Percentiles rank a stretch among this genome's conserved stretches.
Evolutionary conservation across 306 rosid genomes (phyloP).

Genomic region (Cucurbita ficifolia): DNA sequence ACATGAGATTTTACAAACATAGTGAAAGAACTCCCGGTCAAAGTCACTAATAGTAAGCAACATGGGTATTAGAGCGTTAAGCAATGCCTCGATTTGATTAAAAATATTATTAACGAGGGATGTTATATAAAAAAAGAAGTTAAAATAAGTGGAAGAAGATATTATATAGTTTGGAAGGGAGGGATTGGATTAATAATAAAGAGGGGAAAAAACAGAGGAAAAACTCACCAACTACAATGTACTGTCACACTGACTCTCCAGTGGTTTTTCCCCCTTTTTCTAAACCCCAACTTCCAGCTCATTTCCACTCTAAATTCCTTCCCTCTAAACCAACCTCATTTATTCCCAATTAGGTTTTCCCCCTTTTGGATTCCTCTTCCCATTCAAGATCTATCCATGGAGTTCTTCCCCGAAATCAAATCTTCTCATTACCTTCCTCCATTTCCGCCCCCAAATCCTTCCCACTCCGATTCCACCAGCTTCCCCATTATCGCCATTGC

Average conservation of each 20-base stretch:
- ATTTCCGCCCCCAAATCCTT: constrained; percentile 27
- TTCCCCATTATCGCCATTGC: constrained; percentile 92
- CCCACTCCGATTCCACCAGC: constrained; percentile 30
- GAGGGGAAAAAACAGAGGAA: background rate
- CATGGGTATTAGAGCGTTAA: no score
- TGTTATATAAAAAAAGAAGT: no score
- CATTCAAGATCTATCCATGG: no score
- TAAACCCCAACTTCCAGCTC: background rate
- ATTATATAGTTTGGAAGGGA: background rate
- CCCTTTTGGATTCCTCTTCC: constrained; percentile 34
- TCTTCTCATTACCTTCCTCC: constrained; percentile 35
- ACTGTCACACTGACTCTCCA: constrained; percentile 4
- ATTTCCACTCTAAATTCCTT: background rate
- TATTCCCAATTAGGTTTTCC: background rate
- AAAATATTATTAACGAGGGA: no score
- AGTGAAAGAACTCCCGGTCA: no score
- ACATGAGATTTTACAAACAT: no score
- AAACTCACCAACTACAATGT: constrained; percentile 6
- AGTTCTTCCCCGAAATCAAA: constrained; percentile 20
- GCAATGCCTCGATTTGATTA: no score
- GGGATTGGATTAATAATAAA: background rate
- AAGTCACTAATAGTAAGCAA: no score
- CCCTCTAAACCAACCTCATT: constrained; percentile 4
- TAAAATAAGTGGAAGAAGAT: no score
- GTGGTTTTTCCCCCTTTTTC: background rate